phyloP scores from a whole-genome alignment of 2,329 filamentous ascomycete genomes.

The Botrytis porri region DNA sequence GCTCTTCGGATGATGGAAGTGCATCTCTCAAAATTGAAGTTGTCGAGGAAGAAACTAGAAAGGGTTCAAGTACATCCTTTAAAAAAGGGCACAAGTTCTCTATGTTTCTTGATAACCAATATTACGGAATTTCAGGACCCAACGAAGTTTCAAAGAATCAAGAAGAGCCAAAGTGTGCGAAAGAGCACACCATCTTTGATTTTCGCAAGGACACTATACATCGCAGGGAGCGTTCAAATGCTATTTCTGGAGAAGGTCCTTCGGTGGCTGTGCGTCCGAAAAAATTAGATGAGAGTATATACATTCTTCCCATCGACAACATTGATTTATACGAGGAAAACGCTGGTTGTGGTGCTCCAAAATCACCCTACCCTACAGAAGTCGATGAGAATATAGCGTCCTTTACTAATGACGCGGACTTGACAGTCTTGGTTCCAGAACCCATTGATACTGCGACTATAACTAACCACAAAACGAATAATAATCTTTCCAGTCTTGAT shows the following conservation, averaged over 20 bases:
- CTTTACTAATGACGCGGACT: background rate
- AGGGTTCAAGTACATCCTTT: background rate
- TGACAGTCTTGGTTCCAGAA: background rate
- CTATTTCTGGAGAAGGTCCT: background rate
- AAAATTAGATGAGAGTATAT: background rate
- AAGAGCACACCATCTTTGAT: background rate
- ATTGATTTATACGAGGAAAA: constrained; percentile 3
- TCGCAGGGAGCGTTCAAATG: constrained; percentile 8
- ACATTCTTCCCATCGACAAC: background rate
- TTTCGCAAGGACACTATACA: background rate
- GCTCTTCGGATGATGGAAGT: background rate
- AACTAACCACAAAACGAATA: background rate
- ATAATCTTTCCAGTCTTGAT: background rate
- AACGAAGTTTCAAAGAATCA: background rate
- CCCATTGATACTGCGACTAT: background rate
- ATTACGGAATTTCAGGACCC: background rate
- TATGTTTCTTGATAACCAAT: background rate
- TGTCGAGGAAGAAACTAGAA: background rate
- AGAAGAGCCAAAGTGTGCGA: background rate
- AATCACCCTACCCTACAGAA: background rate
- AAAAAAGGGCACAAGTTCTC: background rate
- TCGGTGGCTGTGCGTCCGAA: background rate
- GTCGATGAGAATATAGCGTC: background rate
- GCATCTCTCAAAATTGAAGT: background rate
- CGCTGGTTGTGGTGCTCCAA: background rate